Percentiles rank a stretch among this genome's conserved stretches.
These are phyloP conservation scores for Hippophae gyantsensis DNA, from an alignment of 306 rosid species.

Conservation along the genomic window DNA sequence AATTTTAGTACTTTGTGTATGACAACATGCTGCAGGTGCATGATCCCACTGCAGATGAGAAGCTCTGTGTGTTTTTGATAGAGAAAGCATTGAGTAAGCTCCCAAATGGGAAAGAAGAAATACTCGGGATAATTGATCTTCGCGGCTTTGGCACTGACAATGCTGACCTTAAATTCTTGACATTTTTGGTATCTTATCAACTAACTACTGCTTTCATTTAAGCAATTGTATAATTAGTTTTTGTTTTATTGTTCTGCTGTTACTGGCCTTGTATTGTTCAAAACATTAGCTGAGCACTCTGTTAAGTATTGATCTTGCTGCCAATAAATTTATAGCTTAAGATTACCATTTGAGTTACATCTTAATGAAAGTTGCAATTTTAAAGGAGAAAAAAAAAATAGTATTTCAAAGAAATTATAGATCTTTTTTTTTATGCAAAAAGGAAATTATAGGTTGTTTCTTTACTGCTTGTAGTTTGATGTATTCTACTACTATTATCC, in stretches of 20 bases:
- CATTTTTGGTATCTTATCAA: conserved; percentile 55
- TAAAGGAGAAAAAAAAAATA: too few species aligned
- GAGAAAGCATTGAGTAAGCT: conserved; percentile 74
- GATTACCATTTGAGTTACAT: too few species aligned
- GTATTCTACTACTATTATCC: conserved; percentile 83
- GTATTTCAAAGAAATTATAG: too few species aligned
- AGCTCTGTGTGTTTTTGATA: conserved; percentile 61
- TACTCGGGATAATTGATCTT: conserved; percentile 73
- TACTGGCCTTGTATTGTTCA: too few species aligned
- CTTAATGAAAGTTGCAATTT: too few species aligned
- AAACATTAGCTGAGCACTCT: too few species aligned
- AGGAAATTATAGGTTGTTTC: background rate
- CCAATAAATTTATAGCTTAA: too few species aligned
- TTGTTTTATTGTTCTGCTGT: too few species aligned
- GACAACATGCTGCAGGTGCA: conserved; percentile 40
- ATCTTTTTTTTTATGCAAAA: too few species aligned
- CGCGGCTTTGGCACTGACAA: conserved; percentile 63
- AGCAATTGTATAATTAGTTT: background rate
- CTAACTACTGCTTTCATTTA: conserved; percentile 11
- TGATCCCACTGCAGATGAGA: conserved; percentile 55
- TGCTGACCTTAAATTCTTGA: conserved; percentile 64
- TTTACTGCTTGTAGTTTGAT: conserved; percentile 54
- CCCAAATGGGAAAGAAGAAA: conserved; percentile 61
- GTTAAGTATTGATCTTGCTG: too few species aligned
- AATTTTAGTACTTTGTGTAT: conserved; percentile 9